Evolutionary conservation across 352 stramenopile species (phyloP), one percentile per base, ranked within the genome.

Genomic region (Globisporangium nodosum): DNA sequence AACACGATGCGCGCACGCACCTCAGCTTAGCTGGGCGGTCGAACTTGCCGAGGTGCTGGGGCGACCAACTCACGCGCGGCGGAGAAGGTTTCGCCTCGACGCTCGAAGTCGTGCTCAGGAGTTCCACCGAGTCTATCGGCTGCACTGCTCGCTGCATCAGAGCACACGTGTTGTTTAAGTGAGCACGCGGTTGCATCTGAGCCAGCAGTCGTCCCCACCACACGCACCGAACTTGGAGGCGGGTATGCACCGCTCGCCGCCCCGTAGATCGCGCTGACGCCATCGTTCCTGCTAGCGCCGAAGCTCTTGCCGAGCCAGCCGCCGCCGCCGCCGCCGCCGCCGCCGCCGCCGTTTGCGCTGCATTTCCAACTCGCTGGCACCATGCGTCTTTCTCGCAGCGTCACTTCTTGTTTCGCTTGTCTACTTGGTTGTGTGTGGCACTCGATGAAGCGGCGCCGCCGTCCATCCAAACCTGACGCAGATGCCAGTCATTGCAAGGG

Each of bases 261-360:
- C 7, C 61, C 68, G 58, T 70, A 75, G 8, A 75, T 53, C 2
- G 64, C 58, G n/a, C 68, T 75, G 37, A 70, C 66, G 20, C 33
- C 33, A 15, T 64, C 54, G 37, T 30, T 45, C 8, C 27, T 30
- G 35, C 33, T 39, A 0, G 33, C 33, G 33, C 33, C 33, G 33
- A 39, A 39, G 33, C 33, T 39, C 33, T 12, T 39, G 33, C 33
- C 33, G 33, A 39, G 8, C 33, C 33, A 39, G 9, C 5, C 6
- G 8, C 33, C 33, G 33, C 11, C n/a, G n/a, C n/a, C n/a, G n/a
- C n/a, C n/a, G n/a, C n/a, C n/a, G n/a, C n/a, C n/a, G n/a, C n/a
- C n/a, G n/a, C n/a, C n/a, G n/a, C n/a, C 33, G 6, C 33, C 33
- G 8, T 9, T 35, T 9, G 31, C 31, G 31, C 8, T 39, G 33